phyloP scores from a whole-genome alignment of 1,139 yeast genomes.

The Blastobotrys illinoisensis region DNA sequence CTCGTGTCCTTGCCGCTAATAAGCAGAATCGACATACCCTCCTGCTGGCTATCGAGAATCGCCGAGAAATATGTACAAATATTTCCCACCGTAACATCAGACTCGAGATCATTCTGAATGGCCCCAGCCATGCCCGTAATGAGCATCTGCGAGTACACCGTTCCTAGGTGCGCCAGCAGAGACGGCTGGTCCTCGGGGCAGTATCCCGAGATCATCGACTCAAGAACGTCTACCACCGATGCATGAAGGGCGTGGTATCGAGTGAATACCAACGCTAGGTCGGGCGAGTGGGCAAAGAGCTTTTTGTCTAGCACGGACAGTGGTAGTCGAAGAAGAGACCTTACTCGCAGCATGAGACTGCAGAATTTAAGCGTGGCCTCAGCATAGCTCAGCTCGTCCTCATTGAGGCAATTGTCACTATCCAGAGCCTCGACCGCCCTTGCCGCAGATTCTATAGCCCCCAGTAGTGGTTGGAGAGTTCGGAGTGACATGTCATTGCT shows the following conservation, averaged over 20 bases:
- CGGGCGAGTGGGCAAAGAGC: slow-evolving; percentile 52
- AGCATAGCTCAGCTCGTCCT: slow-evolving; percentile 31
- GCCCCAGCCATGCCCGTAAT: slow-evolving; percentile 56
- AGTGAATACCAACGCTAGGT: slow-evolving; percentile 56
- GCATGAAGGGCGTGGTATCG: slow-evolving; percentile 45
- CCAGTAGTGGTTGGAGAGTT: slow-evolving; percentile 52
- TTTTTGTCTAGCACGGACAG: slow-evolving; percentile 64
- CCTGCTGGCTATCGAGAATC: slow-evolving; percentile 66
- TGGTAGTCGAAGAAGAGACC: slow-evolving; percentile 43
- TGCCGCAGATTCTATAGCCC: slow-evolving; percentile 47
- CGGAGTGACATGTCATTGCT: slow-evolving; percentile 48
- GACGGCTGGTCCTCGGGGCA: slow-evolving; percentile 57
- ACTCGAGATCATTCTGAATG: slow-evolving; percentile 54
- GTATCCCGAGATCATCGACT: slow-evolving; percentile 64
- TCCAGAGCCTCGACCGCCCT: slow-evolving; percentile 38
- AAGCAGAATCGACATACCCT: slow-evolving; percentile 75
- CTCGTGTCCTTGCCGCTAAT: slow-evolving; percentile 62
- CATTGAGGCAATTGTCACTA: slow-evolving; percentile 32
- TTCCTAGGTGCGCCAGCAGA: slow-evolving; percentile 72
- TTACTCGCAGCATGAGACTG: slow-evolving; percentile 46
- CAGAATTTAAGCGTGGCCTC: slow-evolving; percentile 38
- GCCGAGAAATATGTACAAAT: slow-evolving; percentile 72
- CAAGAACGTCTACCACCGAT: slow-evolving; percentile 51
- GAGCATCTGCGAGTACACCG: slow-evolving; percentile 53
- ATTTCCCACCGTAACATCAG: slow-evolving; percentile 49